Conservation (phyloP, 108 stramenopile species). For the Epithemia pelagica region DNA sequence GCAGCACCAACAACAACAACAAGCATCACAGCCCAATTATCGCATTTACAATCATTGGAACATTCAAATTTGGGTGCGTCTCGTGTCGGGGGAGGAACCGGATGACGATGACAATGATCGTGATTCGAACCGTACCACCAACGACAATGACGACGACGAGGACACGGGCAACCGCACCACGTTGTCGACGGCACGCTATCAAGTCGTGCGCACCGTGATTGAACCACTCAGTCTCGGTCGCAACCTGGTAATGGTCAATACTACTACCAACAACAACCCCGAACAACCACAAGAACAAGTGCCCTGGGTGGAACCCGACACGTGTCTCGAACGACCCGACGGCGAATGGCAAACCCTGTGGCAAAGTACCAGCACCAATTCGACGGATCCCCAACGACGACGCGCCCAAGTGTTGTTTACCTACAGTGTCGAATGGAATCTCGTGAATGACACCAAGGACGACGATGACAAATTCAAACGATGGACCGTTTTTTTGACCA, state of each 20-base stretch:
- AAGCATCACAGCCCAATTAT: background rate
- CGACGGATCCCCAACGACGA: background rate
- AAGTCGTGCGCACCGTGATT: background rate
- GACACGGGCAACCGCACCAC: background rate
- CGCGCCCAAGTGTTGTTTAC: background rate
- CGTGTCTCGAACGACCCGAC: background rate
- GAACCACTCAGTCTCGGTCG: background rate
- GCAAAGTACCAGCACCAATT: background rate
- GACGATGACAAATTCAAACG: background rate
- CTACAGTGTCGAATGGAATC: background rate
- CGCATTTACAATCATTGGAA: slow-evolving; percentile 7
- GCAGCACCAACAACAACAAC: no score
- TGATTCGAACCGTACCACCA: no score
- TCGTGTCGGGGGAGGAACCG: background rate
- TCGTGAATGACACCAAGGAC: background rate
- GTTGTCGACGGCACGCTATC: background rate
- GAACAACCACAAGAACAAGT: background rate
- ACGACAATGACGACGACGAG: no score
- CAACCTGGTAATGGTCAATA: background rate
- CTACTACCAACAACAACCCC: background rate
- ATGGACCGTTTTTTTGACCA: slow-evolving; percentile 1
- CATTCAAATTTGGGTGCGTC: background rate
- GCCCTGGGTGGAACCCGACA: background rate
- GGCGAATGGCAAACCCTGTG: background rate
- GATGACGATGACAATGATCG: no score